A percentile compares a stretch with the other conserved stretches of the same genome.
These are phyloP conservation scores for Sporisorium iseilematis-ciliati DNA, from an alignment of 1,284 basidiomycete genomes.

Conservation along the genomic window DNA sequence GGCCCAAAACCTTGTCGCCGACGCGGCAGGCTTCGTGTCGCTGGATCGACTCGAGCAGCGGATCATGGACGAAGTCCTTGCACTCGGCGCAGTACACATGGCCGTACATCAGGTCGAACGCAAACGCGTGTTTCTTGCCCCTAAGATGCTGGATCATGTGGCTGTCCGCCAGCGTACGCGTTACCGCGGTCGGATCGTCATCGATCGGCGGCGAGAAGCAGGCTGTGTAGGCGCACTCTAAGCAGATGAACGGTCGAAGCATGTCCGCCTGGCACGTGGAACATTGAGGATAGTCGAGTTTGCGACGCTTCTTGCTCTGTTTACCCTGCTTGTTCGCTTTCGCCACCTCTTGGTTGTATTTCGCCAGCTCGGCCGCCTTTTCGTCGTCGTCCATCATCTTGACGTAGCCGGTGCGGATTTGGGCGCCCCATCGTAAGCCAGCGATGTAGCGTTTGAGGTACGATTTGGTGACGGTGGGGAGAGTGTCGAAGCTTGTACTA, in stretches of 20 bases:
- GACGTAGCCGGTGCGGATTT: conserved; percentile 54
- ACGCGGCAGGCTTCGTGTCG: conserved; percentile 42
- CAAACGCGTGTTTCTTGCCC: conserved; percentile 26
- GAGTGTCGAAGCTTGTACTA: conserved; percentile 27
- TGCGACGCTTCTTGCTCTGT: conserved; percentile 19
- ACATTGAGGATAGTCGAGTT: conserved; percentile 65
- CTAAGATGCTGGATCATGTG: conserved; percentile 52
- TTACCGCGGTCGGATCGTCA: conserved; percentile 25
- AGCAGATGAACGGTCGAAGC: conserved; percentile 65
- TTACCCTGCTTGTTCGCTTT: conserved; percentile 42
- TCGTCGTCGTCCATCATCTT: conserved; percentile 51
- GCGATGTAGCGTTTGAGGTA: conserved; percentile 57
- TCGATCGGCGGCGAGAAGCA: conserved; percentile 55
- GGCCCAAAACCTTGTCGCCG: conserved; percentile 20
- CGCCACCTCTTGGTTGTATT: conserved; percentile 14
- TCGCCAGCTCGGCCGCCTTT: conserved; percentile 27
- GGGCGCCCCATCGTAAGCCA: conserved; percentile 59
- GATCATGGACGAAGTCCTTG: conserved; percentile 63
- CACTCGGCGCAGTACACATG: conserved; percentile 64
- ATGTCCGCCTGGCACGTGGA: conserved; percentile 53
- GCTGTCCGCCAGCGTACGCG: conserved; percentile 22
- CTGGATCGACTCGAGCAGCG: conserved; percentile 54
- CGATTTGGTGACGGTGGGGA: conserved; percentile 14
- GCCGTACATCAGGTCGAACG: conserved; percentile 64
- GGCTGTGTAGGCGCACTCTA: conserved; percentile 60